These are phyloP conservation scores for Ogataea hybrid DNA, from an alignment of 1,139 yeast genomes.

Conservation along the genomic window DNA sequence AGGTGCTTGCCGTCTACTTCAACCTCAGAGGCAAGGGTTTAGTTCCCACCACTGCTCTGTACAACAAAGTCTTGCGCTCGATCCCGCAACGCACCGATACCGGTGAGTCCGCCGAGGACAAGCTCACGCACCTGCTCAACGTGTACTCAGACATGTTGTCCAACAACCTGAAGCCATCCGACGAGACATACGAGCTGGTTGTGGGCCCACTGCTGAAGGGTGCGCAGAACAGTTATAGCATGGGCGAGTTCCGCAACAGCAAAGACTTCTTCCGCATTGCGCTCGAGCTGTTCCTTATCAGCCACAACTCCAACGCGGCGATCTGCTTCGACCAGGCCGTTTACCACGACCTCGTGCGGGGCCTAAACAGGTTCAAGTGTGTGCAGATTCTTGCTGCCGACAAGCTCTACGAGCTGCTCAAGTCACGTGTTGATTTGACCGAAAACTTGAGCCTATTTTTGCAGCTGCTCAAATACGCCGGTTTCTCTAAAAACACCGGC, in stretches of 20 bases:
- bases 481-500: slow-evolving; percentile 20
- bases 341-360: slow-evolving; percentile 24
- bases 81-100: slow-evolving; percentile 31
- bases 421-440: slow-evolving; percentile 12
- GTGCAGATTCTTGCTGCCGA: slow-evolving; percentile 17
- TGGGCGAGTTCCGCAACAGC: slow-evolving; percentile 44
- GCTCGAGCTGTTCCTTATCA: slow-evolving; percentile 55
- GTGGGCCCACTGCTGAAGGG: slow-evolving; percentile 51
- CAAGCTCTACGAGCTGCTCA: slow-evolving; percentile 19
- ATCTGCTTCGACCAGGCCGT: slow-evolving; percentile 30
- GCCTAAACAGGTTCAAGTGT: slow-evolving; percentile 27
- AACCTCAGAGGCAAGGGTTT: slow-evolving; percentile 29
- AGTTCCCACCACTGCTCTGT: slow-evolving; percentile 27
- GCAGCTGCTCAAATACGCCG: slow-evolving; percentile 26
- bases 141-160: slow-evolving; percentile 65
- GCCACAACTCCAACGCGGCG: slow-evolving; percentile 29
- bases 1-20: slow-evolving; percentile 30
- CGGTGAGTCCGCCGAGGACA: slow-evolving; percentile 42
- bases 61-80: slow-evolving; percentile 30
- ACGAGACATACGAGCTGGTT: slow-evolving; percentile 51
- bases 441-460: slow-evolving; percentile 19
- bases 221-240: slow-evolving; percentile 39
- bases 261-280: slow-evolving; percentile 63
- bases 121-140: slow-evolving; percentile 57
- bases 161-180: slow-evolving; percentile 51